These are phyloP conservation scores for Cicer pinnatifidum DNA, from an alignment of 306 rosid species.

Conservation along the genomic window DNA sequence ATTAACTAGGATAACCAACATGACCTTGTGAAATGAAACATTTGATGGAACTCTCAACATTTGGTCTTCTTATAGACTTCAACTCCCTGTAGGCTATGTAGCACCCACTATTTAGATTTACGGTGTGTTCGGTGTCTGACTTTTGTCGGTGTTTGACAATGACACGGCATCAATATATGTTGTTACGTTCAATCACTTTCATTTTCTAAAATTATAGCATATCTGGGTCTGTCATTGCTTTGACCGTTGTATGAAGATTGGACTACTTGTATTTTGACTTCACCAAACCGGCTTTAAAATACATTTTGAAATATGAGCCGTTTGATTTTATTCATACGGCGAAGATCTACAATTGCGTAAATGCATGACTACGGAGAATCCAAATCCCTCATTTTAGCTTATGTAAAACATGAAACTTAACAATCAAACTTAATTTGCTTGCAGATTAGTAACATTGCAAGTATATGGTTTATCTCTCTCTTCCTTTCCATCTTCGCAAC, in stretches of 20 bases:
- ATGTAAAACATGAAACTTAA: neutral
- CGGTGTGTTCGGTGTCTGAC: too few relatives aligned
- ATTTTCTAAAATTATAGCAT: too few relatives aligned
- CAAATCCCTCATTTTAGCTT: neutral
- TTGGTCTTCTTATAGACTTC: neutral
- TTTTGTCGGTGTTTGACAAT: too few relatives aligned
- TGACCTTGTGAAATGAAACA: slow-evolving; percentile 20
- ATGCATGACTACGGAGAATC: neutral
- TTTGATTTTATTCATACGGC: neutral
- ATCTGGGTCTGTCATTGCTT: too few relatives aligned
- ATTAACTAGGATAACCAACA: slow-evolving; percentile 9
- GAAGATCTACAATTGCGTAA: neutral
- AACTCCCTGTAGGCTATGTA: too few relatives aligned
- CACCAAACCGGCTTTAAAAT: too few relatives aligned
- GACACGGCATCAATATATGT: too few relatives aligned
- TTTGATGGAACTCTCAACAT: neutral
- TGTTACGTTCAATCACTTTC: too few relatives aligned
- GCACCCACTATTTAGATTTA: too few relatives aligned
- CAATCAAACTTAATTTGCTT: slow-evolving; percentile 30
- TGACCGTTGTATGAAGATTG: too few relatives aligned
- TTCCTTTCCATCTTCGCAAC: slow-evolving; percentile 95
- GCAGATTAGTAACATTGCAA: slow-evolving; percentile 97
- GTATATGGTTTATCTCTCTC: slow-evolving; percentile 96
- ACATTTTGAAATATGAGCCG: neutral
- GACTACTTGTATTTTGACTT: too few relatives aligned